Conservation (phyloP, 176 grass and related monocot species). For the Neostapfia colusana region DNA sequence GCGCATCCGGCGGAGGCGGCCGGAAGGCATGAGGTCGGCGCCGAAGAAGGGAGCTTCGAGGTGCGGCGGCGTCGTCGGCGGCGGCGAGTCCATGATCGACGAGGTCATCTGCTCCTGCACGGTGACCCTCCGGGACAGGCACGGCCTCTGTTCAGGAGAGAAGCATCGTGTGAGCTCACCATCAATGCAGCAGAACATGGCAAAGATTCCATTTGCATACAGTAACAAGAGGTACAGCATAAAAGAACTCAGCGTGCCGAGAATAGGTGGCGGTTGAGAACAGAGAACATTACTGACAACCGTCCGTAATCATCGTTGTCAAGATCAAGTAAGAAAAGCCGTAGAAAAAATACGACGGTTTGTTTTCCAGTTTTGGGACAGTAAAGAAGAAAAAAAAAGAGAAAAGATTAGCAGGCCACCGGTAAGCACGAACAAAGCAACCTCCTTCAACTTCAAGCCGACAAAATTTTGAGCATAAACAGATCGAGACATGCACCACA, state of each 20-base stretch:
- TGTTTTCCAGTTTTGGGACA: background rate
- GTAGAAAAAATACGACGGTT: background rate
- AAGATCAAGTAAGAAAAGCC: background rate
- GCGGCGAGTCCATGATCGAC: slow-evolving; percentile 69
- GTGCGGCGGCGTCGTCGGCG: slow-evolving; percentile 40
- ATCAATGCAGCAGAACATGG: slow-evolving; percentile 40
- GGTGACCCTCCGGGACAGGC: slow-evolving; percentile 53
- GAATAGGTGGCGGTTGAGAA: slow-evolving; percentile 2
- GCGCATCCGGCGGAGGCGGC: slow-evolving; percentile 58
- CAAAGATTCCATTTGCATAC: slow-evolving; percentile 26
- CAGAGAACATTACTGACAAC: slow-evolving; percentile 24
- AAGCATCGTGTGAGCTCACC: slow-evolving; percentile 14
- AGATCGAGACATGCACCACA: slow-evolving; percentile 29
- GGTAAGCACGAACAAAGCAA: background rate
- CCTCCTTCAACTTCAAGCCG: background rate
- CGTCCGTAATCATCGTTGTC: slow-evolving; percentile 19
- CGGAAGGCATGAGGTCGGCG: slow-evolving; percentile 61
- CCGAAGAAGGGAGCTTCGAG: slow-evolving; percentile 53
- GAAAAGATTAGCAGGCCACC: background rate
- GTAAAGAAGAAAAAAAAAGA: background rate
- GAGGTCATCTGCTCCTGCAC: slow-evolving; percentile 66
- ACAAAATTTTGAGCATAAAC: background rate
- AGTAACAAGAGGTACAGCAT: background rate
- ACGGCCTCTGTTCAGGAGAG: slow-evolving; percentile 51
- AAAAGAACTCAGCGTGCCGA: background rate